Base-by-base conservation (phyloP, 768 basidiomycete genomes). In the Boletus coccyginus region DNA sequence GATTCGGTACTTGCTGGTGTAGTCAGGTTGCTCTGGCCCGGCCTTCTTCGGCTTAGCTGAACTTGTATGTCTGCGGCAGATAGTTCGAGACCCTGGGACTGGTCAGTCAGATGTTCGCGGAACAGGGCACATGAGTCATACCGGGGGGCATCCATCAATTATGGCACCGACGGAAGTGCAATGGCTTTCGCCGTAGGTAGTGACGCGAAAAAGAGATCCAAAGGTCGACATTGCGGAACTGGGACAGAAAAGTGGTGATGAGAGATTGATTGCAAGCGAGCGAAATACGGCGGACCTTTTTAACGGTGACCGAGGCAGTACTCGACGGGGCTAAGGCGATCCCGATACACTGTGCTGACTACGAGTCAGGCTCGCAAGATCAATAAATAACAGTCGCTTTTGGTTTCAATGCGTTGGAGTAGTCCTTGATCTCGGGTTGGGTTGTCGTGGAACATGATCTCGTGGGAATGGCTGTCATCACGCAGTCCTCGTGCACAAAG, bases 131-230 rank as follows among this genome's bases (percentile, higher is more conserved):
- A 51, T 45, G 55, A 52, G 32, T 74, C 85, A 54, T 73, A 97
- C 96, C 39, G 96, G 96, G 51, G 96, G 96, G 62, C 94, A 94
- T 35, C 97, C 97, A 70, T 98, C 97, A 65, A 99, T 86, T 73
- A 99, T 98, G 36, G 92, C 94, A 14, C 97, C 97, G 36, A 98
- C 97, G 14, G 93, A 95, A 32, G 91, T 85, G 70, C 97, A 98
- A 71, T 99, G 97, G 60, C 91, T 94, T 78, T 99, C 97, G 56
- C 97, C 97, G 69, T 91, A 99, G 61, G 97, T 99, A 51, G 95
- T 95, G 29, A 99, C 97, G 46, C 93, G 83, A 78, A 92, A 99
- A 39, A 92, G 78, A 27, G 80, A 84, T 24, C 97, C 97, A 74
- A 90, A 99, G 52, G 94, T 91, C 24, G 94, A 96, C 97, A 99